Percentiles rank a stretch among this genome's conserved stretches.
These are phyloP conservation scores for Linnemannia hyalina DNA, from an alignment of 192 early-diverging fungal species.

Conservation along the genomic window DNA sequence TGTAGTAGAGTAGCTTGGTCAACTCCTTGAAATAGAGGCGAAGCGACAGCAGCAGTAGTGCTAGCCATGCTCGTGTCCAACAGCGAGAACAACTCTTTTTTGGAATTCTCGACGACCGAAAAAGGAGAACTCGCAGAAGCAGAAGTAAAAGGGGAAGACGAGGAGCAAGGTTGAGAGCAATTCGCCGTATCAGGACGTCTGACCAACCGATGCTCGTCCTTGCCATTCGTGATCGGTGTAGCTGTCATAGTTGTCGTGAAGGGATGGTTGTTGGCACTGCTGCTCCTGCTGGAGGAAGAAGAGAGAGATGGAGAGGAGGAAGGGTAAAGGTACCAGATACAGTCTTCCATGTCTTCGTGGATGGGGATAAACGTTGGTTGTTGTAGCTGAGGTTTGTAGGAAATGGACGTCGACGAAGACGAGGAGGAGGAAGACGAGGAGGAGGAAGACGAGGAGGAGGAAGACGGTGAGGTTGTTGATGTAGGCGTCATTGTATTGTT, in stretches of 20 bases:
- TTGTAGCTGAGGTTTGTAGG: neutral
- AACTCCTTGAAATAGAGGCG: no score
- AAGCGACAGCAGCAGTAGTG: neutral
- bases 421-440: neutral
- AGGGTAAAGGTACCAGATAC: neutral
- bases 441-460: neutral
- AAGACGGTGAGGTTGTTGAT: neutral
- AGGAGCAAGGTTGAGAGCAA: conserved; percentile 1
- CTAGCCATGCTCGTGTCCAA: no score
- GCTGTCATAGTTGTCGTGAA: conserved; percentile 6
- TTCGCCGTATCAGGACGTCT: neutral
- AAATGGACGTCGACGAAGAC: neutral
- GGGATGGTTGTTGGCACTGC: neutral
- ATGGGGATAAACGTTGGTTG: neutral
- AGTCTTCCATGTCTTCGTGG: neutral
- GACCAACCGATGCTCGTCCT: conserved; percentile 8
- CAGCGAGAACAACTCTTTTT: no score
- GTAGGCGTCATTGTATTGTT: neutral
- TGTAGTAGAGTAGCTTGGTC: neutral
- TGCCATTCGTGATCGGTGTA: conserved; percentile 9
- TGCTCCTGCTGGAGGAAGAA: neutral
- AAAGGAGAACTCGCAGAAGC: neutral
- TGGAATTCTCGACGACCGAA: neutral
- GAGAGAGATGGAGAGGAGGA: neutral
- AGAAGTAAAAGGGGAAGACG: neutral